Conservation (phyloP, 805 yeast genomes). For the Teunomyces cretensis region DNA sequence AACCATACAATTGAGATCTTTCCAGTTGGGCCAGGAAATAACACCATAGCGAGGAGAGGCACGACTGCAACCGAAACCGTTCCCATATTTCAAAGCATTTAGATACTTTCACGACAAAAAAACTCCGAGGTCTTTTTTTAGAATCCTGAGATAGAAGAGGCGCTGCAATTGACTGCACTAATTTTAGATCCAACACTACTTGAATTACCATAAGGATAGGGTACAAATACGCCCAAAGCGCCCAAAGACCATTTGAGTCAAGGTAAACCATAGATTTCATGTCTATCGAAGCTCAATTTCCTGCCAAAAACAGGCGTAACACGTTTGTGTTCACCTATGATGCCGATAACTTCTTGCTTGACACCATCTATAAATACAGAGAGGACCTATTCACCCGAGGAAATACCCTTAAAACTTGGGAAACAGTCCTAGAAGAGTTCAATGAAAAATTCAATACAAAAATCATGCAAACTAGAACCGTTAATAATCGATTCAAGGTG, state of each 20-base stretch:
- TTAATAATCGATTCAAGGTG: conserved; percentile 23
- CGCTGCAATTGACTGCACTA: too few species aligned
- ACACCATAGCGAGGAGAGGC: too few species aligned
- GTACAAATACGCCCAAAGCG: too few species aligned
- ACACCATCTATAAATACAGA: conserved; percentile 17
- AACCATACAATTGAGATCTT: neutral
- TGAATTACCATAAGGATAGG: too few species aligned
- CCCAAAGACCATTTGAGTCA: too few species aligned
- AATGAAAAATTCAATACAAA: conserved; percentile 16
- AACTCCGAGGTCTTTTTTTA: too few species aligned
- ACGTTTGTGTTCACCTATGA: conserved; percentile 26
- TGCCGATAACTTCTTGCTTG: conserved; percentile 20
- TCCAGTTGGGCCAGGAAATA: neutral
- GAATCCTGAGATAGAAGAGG: too few species aligned
- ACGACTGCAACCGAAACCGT: too few species aligned
- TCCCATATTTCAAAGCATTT: too few species aligned
- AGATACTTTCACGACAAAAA: too few species aligned
- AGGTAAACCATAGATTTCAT: too few species aligned
- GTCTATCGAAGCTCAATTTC: neutral
- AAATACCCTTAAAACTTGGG: conserved; percentile 26
- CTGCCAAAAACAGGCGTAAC: conserved; percentile 7
- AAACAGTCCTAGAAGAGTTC: conserved; percentile 19
- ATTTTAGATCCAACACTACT: too few species aligned
- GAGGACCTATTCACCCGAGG: conserved; percentile 27
- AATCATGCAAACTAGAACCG: conserved; percentile 25